Evolutionary conservation across 768 basidiomycete species (phyloP).

Genomic region (Paxillus involutus): DNA sequence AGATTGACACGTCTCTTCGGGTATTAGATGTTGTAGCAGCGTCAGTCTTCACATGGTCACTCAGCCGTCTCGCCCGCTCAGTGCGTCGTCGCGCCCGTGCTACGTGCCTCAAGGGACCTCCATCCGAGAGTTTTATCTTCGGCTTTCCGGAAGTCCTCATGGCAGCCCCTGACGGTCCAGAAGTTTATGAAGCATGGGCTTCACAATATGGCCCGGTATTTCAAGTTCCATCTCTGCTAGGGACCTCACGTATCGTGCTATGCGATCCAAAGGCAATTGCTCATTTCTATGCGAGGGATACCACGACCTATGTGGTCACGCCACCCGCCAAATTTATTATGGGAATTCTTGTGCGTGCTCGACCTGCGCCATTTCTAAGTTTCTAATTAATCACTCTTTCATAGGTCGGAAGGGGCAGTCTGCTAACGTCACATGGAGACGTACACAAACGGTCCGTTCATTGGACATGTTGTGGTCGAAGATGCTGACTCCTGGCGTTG

Average conservation of each 20-base stretch:
- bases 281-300: conserved; percentile 51
- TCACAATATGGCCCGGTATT: conserved; percentile 45
- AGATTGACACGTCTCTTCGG: too few relatives aligned
- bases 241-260: conserved; percentile 35
- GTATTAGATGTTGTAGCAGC: too few relatives aligned
- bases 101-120: too few relatives aligned
- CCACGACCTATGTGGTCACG: conserved; percentile 43
- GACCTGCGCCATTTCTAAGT: too few relatives aligned
- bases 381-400: neutral
- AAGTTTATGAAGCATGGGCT: conserved; percentile 44
- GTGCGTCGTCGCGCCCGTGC: too few relatives aligned
- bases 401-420: conserved; percentile 10
- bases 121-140: too few relatives aligned
- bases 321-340: conserved; percentile 31
- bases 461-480: too few relatives aligned
- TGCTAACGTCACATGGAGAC: conserved; percentile 14
- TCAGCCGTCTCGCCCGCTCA: too few relatives aligned
- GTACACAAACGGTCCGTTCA: too few relatives aligned
- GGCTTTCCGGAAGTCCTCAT: too few relatives aligned
- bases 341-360: conserved; percentile 24
- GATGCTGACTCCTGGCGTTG: neutral
- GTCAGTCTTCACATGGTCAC: too few relatives aligned
- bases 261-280: conserved; percentile 47
- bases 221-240: conserved; percentile 36
- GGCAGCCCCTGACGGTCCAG: too few relatives aligned